These are phyloP conservation scores for Neoboletus subvelutipes DNA, from an alignment of 768 basidiomycete genomes.

Conservation along the genomic window DNA sequence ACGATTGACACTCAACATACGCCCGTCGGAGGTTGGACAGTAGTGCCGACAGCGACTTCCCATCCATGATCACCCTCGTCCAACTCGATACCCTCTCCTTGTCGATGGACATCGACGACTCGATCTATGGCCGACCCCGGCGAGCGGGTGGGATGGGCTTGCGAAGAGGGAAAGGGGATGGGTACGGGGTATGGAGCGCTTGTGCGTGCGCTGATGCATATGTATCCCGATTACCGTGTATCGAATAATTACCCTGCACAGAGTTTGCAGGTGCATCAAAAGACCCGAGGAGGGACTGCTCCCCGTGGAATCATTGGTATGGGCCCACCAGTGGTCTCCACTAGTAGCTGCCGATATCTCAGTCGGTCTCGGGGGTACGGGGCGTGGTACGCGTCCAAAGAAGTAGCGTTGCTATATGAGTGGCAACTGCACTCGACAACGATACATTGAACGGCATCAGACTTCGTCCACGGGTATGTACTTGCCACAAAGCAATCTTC, in stretches of 20 bases:
- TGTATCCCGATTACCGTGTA: not conserved
- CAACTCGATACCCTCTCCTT: not conserved
- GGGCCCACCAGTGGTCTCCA: not conserved
- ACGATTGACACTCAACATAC: conserved; percentile 20
- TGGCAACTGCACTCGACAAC: too few relatives aligned
- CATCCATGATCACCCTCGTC: conserved; percentile 3
- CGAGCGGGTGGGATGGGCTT: not conserved
- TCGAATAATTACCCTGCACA: too few relatives aligned
- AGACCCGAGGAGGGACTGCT: too few relatives aligned
- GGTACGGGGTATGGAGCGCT: not conserved
- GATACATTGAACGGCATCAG: too few relatives aligned
- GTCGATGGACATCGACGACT: not conserved
- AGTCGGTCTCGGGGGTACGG: too few relatives aligned
- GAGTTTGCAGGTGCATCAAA: too few relatives aligned
- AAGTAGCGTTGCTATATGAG: too few relatives aligned
- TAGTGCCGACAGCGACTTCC: not conserved
- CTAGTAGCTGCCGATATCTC: not conserved
- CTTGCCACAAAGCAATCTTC: too few relatives aligned
- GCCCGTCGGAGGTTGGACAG: not conserved
- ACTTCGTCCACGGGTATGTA: too few relatives aligned
- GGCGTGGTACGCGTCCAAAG: too few relatives aligned
- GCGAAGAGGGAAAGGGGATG: not conserved
- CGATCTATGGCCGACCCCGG: not conserved
- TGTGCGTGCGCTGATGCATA: not conserved
- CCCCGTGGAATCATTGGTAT: not conserved